Conservation (phyloP, 345 rosid species). For the Mercurialis annua region DNA sequence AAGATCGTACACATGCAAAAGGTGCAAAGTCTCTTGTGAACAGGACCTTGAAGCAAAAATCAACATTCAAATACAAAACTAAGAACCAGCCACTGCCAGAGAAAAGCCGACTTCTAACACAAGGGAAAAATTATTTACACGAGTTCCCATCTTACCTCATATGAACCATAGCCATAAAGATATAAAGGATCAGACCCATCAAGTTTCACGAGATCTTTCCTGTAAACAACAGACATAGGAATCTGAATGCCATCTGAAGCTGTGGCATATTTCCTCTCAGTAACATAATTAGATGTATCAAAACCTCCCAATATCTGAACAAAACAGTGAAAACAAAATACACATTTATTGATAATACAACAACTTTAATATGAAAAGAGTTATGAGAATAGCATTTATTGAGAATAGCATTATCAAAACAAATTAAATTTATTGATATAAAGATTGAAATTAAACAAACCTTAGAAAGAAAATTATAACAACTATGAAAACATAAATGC, state of each 20-base stretch:
- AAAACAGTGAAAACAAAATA: slow-evolving; percentile 9
- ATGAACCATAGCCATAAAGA: slow-evolving; percentile 94
- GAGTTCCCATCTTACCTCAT: slow-evolving; percentile 59
- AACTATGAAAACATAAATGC: background rate
- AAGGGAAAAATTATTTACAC: background rate
- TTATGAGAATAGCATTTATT: too few species aligned
- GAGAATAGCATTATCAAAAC: too few species aligned
- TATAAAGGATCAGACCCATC: slow-evolving; percentile 79
- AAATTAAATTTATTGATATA: too few species aligned
- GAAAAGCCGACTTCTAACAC: background rate
- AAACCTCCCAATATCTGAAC: slow-evolving; percentile 86
- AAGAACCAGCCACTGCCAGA: background rate
- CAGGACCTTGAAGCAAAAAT: background rate
- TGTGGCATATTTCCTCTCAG: slow-evolving; percentile 83
- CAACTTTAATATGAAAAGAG: background rate
- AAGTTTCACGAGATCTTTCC: slow-evolving; percentile 66
- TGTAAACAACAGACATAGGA: slow-evolving; percentile 78
- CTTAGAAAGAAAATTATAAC: background rate
- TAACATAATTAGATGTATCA: slow-evolving; percentile 70
- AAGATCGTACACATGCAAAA: background rate
- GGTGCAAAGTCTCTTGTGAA: background rate
- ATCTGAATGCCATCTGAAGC: slow-evolving; percentile 83
- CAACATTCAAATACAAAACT: background rate
- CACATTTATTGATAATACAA: background rate
- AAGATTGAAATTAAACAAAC: background rate